phyloP scores from a whole-genome alignment of 2,329 filamentous ascomycete genomes.

The Daldinia eschscholtzii region DNA sequence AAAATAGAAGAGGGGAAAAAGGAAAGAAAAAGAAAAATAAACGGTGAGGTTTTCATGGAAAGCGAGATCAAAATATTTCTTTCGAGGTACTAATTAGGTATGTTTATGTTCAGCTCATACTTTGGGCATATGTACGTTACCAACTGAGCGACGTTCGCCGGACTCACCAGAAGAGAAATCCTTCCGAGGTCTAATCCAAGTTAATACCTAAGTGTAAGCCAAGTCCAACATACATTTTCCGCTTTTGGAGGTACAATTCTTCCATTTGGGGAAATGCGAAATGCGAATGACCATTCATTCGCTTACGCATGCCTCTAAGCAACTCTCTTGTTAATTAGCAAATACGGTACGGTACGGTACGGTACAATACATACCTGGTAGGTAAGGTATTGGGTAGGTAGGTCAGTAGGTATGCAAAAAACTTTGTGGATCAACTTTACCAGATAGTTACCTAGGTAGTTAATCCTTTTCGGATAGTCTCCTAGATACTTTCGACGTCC shows the following conservation, averaged over 20 bases:
- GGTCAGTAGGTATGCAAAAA: too few species aligned
- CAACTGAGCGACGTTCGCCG: not conserved
- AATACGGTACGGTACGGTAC: not conserved
- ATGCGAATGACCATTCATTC: slow-evolving; percentile 25
- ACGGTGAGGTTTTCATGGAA: not conserved
- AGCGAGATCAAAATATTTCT: not conserved
- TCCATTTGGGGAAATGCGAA: slow-evolving; percentile 29
- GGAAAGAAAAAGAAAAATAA: not conserved
- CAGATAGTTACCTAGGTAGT: not conserved
- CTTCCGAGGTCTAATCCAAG: slow-evolving; percentile 11
- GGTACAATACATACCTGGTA: too few species aligned
- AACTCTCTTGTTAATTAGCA: not conserved
- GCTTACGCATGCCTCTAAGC: slow-evolving; percentile 10
- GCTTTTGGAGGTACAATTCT: slow-evolving; percentile 1
- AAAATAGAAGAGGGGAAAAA: not conserved
- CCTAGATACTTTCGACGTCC: not conserved
- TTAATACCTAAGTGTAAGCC: not conserved
- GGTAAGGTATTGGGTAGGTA: not conserved
- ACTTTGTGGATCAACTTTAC: not conserved
- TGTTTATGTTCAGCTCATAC: too few species aligned
- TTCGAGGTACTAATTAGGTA: not conserved
- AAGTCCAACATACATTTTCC: slow-evolving; percentile 7
- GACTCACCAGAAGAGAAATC: slow-evolving; percentile 6
- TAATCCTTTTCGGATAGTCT: too few species aligned
- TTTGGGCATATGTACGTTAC: not conserved